These are phyloP conservation scores for Pyricularia grisea DNA, from an alignment of 2,329 filamentous ascomycete species.

Conservation along the genomic window DNA sequence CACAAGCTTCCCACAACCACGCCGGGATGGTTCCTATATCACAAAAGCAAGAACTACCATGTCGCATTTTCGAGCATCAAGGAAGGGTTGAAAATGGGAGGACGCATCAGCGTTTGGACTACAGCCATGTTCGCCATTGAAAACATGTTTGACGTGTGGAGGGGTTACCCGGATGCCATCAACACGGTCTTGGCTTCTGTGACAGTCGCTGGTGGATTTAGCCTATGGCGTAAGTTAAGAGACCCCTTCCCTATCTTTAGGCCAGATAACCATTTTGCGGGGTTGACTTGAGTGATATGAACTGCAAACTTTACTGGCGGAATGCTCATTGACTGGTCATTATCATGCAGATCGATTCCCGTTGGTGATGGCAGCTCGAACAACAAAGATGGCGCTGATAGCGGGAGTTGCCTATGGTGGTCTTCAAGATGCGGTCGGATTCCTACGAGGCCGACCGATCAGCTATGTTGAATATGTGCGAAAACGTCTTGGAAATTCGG, in stretches of 20 bases:
- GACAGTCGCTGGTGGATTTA: constrained; percentile 79
- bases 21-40: constrained; percentile 94
- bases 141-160: constrained; percentile 70
- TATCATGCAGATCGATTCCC: constrained; percentile 61
- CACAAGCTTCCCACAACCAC: constrained; percentile 80
- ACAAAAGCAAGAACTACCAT: constrained; percentile 95
- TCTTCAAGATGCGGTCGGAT: constrained; percentile 64
- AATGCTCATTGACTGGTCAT: constrained; percentile 1
- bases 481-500: not conserved
- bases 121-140: constrained; percentile 73
- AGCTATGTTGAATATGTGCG: constrained; percentile 53
- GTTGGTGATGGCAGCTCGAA: constrained; percentile 64
- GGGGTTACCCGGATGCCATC: constrained; percentile 62
- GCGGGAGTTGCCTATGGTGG: constrained; percentile 75
- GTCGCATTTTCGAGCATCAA: constrained; percentile 66
- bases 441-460: constrained; percentile 60
- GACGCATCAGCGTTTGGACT: constrained; percentile 62
- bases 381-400: constrained; percentile 69
- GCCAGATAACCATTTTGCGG: not conserved
- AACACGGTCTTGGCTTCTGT: constrained; percentile 77
- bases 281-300: not conserved
- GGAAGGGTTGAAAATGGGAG: constrained; percentile 69
- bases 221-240: constrained; percentile 62
- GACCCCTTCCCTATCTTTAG: not conserved
- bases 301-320: not conserved